Evolutionary conservation across 306 rosid species (phyloP), one percentile per base, ranked within the genome.

Genomic region (Myrica gale): DNA sequence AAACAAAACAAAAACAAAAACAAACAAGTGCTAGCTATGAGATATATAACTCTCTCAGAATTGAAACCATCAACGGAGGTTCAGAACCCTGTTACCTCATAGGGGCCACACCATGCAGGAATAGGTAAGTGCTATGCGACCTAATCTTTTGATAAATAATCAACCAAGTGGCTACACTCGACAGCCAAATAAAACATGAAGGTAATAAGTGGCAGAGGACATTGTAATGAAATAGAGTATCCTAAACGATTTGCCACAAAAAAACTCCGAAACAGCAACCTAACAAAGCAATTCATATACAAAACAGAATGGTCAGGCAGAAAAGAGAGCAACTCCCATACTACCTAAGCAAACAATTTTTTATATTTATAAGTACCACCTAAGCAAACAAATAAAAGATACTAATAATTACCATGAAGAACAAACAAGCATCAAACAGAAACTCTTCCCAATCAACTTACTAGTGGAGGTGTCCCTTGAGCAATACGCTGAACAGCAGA

Each of bases 401-500:
- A 9, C 20, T 42, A 71, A 39, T 48, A 39, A 51, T 42, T 15
- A 47, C 7, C 0, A 13, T 56, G 55, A 68, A 12, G 45, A 66
- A 44, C 58, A 32, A 41, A 17, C 67, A 6, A 43, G 63, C 46
- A 57, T 26, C 12, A 53, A 17, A 60, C 26, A 45, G 26, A 46
- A 42, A 23, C 20, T 41, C 57, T 20, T 66, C 37, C 69, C 45
- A 52, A 69, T 46, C 46, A 81, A 88, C 99, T 89, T 90, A 95
- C 99, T 46, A 95, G 96, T 73, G 99, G 96, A 85, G 99, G 99
- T 77, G 99, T 95, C 80, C 99, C 99, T 79, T 83, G 97, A 69
- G 99, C 90, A 84, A 95, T 95, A 66, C 78, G 80, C 83, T 84
- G 93, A 74, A 92, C 99, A 77, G 99, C 96, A 80, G 89, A 82